These are phyloP conservation scores for Stemphylium vesicarium DNA, from an alignment of 2,329 filamentous ascomycete genomes.

Conservation along the genomic window DNA sequence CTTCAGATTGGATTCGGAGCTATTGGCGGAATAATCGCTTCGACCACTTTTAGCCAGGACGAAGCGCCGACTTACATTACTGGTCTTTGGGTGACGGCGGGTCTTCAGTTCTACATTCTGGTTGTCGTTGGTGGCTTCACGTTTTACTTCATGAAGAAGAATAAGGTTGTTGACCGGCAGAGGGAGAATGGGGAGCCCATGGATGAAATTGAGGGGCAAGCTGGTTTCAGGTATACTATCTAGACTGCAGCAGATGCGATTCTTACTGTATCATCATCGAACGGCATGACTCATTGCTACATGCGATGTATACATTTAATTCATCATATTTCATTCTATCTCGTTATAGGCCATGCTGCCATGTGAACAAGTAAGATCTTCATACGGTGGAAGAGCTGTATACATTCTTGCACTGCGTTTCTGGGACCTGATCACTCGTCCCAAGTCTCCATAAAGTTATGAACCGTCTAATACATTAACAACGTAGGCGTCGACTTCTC, in stretches of 20 bases:
- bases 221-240: conserved; percentile 28
- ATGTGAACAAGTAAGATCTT: too few relatives aligned
- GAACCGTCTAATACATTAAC: too few relatives aligned
- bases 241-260: background rate
- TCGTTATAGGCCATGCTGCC: too few relatives aligned
- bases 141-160: conserved; percentile 22
- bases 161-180: conserved; percentile 20
- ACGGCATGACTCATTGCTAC: too few relatives aligned
- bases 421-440: too few relatives aligned
- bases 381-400: too few relatives aligned
- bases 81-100: conserved; percentile 27
- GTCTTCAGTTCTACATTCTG: conserved; percentile 27
- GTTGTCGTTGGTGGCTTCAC: conserved; percentile 16
- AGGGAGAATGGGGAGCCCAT: conserved; percentile 18
- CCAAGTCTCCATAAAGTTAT: too few relatives aligned
- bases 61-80: conserved; percentile 32
- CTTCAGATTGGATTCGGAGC: conserved; percentile 34
- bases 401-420: too few relatives aligned
- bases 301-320: too few relatives aligned
- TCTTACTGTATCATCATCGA: too few relatives aligned
- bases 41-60: conserved; percentile 26
- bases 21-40: conserved; percentile 34
- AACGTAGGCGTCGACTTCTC: too few relatives aligned
- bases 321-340: too few relatives aligned
- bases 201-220: conserved; percentile 25